Evolutionary conservation across 768 basidiomycete genomes (phyloP).

Genomic region (Neoboletus brunneissimus): DNA sequence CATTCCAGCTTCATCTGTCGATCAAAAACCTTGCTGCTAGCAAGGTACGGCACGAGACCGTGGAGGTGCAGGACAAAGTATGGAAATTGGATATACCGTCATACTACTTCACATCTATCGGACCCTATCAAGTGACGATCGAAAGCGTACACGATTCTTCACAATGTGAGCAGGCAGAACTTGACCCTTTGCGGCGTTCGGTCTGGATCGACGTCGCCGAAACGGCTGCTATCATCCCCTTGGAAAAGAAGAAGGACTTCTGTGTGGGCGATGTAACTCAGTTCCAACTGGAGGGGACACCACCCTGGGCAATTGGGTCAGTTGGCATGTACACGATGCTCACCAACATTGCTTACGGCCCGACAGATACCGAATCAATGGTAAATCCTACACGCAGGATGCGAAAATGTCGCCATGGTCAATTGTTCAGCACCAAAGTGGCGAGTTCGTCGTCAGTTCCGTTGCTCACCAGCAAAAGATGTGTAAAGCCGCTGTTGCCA

Average conservation of each 20-base stretch:
- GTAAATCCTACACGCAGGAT: slow-evolving; percentile 68
- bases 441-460: slow-evolving; percentile 81
- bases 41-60: slow-evolving; percentile 53
- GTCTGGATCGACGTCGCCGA: slow-evolving; percentile 95
- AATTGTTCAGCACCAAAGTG: slow-evolving; percentile 76
- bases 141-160: slow-evolving; percentile 78
- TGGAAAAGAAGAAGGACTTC: slow-evolving; percentile 73
- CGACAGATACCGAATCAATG: slow-evolving; percentile 75
- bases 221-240: slow-evolving; percentile 86
- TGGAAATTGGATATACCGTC: slow-evolving; percentile 76
- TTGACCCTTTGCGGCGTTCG: slow-evolving; percentile 57
- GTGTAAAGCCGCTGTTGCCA: slow-evolving; percentile 81
- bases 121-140: slow-evolving; percentile 77
- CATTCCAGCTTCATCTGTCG: slow-evolving; percentile 75
- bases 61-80: slow-evolving; percentile 45
- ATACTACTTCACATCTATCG: slow-evolving; percentile 74
- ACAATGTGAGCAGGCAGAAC: slow-evolving; percentile 70
- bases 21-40: slow-evolving; percentile 75
- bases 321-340: slow-evolving; percentile 17
- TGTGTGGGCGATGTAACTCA: slow-evolving; percentile 89
- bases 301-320: slow-evolving; percentile 88
- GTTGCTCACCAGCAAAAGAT: slow-evolving; percentile 91
- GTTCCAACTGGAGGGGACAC: slow-evolving; percentile 91
- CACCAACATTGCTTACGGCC: slow-evolving; percentile 1
- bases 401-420: slow-evolving; percentile 82